Evolutionary conservation across 257 asterid species (phyloP), one percentile per base, ranked within the genome.

Genomic region (Solanum bukasovii): DNA sequence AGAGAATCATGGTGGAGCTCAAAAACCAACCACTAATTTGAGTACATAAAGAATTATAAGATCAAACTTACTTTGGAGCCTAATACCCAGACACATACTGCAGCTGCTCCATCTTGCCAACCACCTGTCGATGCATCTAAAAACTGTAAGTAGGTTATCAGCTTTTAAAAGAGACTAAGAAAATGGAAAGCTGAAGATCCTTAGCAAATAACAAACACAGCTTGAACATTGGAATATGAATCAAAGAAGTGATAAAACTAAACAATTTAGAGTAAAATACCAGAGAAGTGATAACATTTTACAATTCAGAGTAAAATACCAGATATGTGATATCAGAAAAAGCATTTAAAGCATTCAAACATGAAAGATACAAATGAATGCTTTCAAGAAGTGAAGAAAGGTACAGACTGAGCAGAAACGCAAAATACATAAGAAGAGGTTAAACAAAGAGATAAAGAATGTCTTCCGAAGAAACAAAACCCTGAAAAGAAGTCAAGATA

Each of bases 21-120:
- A 31, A 82, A 81, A 49, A 10, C 31, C 40, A 82, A 52, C 20
- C 71, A 82, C 70, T 20, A 49, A 37, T 12, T 74, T 37, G 85
- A 82, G 44, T 20, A 10, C 84, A 86, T 23, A 35, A 71, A 21
- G 3, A 46, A 42, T 8, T 68, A 31, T 35, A 46, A 12, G 14
- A 33, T 23, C 21, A 68, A 89, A 88, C 97, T 94, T 93, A 96
- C 99, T 87, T 93, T 96, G 90, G 93, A 93, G 65, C 93, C 96
- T 89, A 96, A 88, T 46, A 95, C 94, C 99, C 99, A 96, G 40
- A 92, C 89, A 86, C 98, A 95, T 87, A 96, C 99, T 90, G 98
- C 99, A 86, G 98, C 93, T 71, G 99, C 99, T 40, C 99, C 99
- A 94, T 96, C 99, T 87, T 93, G 99, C 98, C 99, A 96, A 52